Evolutionary conservation across 2,329 filamentous ascomycete genomes (phyloP), one percentile per base, ranked within the genome.

Genomic region (Microcyclospora tardicrescens): DNA sequence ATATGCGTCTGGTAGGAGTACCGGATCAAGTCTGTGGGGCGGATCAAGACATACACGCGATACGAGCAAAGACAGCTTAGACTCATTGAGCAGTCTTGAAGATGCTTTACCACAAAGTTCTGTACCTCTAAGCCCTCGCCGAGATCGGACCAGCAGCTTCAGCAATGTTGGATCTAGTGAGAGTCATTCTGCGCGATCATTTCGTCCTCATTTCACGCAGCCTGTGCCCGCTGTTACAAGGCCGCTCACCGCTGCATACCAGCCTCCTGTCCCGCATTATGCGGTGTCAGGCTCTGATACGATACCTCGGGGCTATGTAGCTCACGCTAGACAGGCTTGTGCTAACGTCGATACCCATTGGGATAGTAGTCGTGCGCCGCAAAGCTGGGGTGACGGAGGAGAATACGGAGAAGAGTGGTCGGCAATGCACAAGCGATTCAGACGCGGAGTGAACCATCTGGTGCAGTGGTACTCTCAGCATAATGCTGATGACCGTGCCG

Each of bases 391-490:
- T 6, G 79, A 85, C 52, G 89, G 89, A 9, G 91, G 89, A 30
- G 73, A 80, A 33, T 83, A 84, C 51, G 86, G 84, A 1, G 91
- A 98, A 61, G 91, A 96, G 61, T 98, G 91, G 91, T 82, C 84
- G 24, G 71, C 77, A 3, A 96, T 98, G 91, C 91, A 98, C 61
- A 80, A 79, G 56, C 75, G 91, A 15, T 94, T 96, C 53, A 74
- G 86, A 29, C 75, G 70, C 44, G 89, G 89, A 1, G 61, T 95
- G 30, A 78, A 83, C 47, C 75, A 76, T 33, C 73, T 95, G 65
- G 67, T 95, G 10, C 72, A 81, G 42, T 96, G 86, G 84, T 98
- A 98, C 56, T 63, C 65, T 38, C 62, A 64, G 2, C 60, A 54
- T 38, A 53, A 55, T 27, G 61, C 61, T 0, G 59, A 61, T 19